Evolutionary conservation across 1,284 basidiomycete genomes (phyloP).

Genomic region (Agaricales sp.): DNA sequence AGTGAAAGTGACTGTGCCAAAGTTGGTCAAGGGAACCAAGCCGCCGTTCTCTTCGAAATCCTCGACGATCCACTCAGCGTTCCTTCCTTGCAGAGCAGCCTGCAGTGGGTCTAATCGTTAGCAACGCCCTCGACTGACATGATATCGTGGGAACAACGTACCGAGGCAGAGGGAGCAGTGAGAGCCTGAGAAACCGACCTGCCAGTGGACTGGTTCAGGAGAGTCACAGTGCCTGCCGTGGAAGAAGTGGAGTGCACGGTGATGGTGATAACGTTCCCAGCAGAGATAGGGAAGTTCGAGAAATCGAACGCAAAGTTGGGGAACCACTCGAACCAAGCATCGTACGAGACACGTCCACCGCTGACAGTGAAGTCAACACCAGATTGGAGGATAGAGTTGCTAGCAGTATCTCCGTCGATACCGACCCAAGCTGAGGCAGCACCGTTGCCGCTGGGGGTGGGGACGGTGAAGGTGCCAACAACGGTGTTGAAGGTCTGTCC

Average conservation of each 20-base stretch:
- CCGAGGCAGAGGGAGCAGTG: conserved; percentile 12
- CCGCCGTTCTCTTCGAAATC: conserved; percentile 21
- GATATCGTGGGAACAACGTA: not conserved
- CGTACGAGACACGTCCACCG: not conserved
- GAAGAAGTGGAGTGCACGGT: conserved; percentile 15
- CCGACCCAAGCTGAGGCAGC: conserved; percentile 22
- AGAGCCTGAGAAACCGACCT: conserved; percentile 17
- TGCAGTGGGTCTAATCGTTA: not conserved
- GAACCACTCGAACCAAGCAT: conserved; percentile 22
- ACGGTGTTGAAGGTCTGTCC: conserved; percentile 15
- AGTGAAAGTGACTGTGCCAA: conserved; percentile 22
- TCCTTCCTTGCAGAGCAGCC: conserved; percentile 21
- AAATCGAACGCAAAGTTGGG: conserved; percentile 20
- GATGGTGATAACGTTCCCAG: conserved; percentile 19
- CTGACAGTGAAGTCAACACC: conserved; percentile 11
- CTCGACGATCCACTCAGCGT: conserved; percentile 27
- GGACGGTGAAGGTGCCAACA: conserved; percentile 20
- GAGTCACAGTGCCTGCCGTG: not conserved
- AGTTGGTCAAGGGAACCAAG: conserved; percentile 27
- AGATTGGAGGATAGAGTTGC: conserved; percentile 16
- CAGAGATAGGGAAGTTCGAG: conserved; percentile 15
- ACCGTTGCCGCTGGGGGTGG: conserved; percentile 6
- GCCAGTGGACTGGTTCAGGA: conserved; percentile 13
- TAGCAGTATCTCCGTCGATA: conserved; percentile 18
- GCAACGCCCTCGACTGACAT: not conserved